phyloP scores from a whole-genome alignment of 1,284 basidiomycete genomes.

The Leccinum fuscescens region DNA sequence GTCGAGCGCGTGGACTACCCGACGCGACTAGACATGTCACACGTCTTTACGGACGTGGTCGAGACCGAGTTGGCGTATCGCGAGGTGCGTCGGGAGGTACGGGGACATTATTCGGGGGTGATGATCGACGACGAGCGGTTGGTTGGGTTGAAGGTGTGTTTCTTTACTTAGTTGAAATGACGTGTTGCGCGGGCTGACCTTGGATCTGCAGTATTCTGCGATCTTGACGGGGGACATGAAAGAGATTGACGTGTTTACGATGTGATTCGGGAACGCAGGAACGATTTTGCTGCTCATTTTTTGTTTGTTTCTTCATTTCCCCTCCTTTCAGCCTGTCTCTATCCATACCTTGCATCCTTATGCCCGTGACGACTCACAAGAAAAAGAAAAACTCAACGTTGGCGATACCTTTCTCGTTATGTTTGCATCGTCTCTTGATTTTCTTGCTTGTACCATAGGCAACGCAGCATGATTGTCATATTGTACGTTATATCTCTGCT shows the following conservation, averaged over 20 bases:
- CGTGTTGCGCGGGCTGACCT: background rate
- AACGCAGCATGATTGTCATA: background rate
- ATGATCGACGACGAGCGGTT: slow-evolving; percentile 40
- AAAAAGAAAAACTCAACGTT: background rate
- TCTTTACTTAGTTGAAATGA: background rate
- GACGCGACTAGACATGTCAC: slow-evolving; percentile 13
- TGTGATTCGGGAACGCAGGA: slow-evolving; percentile 18
- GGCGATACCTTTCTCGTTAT: background rate
- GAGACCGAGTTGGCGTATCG: slow-evolving; percentile 28
- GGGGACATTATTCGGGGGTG: slow-evolving; percentile 28
- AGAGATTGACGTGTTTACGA: slow-evolving; percentile 31
- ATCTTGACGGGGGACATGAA: slow-evolving; percentile 32
- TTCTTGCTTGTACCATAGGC: background rate
- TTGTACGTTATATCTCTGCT: background rate
- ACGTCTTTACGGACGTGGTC: slow-evolving; percentile 22
- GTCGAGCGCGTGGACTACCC: slow-evolving; percentile 13
- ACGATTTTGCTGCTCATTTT: background rate
- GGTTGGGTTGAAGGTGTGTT: slow-evolving; percentile 35
- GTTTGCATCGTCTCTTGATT: background rate
- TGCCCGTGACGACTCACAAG: background rate
- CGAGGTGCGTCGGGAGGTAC: slow-evolving; percentile 11
- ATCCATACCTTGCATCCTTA: background rate
- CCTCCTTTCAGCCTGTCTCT: background rate
- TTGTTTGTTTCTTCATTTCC: background rate
- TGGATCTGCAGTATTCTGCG: slow-evolving; percentile 17